These are phyloP conservation scores for Eucalyptus cloeziana DNA, from an alignment of 345 rosid genomes.

Conservation along the genomic window DNA sequence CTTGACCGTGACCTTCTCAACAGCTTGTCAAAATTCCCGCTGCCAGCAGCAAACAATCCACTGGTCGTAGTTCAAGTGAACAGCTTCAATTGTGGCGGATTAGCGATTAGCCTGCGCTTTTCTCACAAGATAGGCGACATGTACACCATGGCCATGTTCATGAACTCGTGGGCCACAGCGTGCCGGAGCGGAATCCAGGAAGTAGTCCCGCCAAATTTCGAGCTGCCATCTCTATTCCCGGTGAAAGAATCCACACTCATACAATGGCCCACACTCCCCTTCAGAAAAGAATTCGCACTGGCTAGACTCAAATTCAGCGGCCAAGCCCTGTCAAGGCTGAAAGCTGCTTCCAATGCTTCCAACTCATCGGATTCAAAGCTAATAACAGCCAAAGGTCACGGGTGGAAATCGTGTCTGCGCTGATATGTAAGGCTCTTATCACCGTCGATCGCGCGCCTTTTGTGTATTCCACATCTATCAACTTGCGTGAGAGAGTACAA, in stretches of 20 bases:
- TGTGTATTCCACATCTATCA: background rate
- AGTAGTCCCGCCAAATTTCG: background rate
- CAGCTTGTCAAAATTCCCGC: background rate
- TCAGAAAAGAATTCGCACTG: background rate
- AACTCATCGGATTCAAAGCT: background rate
- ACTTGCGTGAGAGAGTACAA: background rate
- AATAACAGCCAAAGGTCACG: background rate
- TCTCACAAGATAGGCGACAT: background rate
- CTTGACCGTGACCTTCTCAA: background rate
- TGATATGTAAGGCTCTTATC: slow-evolving; percentile 7
- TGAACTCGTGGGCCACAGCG: background rate
- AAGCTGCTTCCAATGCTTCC: background rate
- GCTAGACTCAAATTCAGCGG: background rate
- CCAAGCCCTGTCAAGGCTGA: background rate
- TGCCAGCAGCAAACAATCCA: background rate
- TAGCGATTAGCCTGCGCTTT: background rate
- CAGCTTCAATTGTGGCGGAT: background rate
- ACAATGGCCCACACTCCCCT: background rate
- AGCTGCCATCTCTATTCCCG: background rate
- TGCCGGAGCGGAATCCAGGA: background rate
- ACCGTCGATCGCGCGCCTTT: background rate
- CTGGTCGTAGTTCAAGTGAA: background rate
- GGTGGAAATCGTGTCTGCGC: background rate
- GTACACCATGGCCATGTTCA: background rate
- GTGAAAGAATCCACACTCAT: background rate